Evolutionary conservation across 176 grass and related monocot species (phyloP).

Genomic region (Musa acuminata): DNA sequence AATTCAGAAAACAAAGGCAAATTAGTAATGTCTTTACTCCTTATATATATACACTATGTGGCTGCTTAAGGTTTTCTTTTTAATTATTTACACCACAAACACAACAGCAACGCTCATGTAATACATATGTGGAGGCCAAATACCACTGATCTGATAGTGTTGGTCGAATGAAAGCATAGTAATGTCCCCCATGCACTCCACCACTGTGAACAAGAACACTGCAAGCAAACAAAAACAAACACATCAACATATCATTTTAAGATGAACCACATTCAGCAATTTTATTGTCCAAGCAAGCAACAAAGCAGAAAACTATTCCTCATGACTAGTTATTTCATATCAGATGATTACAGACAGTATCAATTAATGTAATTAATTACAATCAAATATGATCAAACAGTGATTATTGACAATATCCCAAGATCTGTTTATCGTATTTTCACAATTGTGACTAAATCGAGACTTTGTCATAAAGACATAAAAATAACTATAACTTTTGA

Average conservation of each 20-base stretch:
- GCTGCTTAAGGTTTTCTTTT: neutral
- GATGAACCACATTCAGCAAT: neutral
- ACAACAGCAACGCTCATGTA: too few relatives aligned
- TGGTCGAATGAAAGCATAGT: constrained; percentile 19
- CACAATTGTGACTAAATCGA: too few relatives aligned
- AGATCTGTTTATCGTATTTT: too few relatives aligned
- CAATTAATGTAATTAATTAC: too few relatives aligned
- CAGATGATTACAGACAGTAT: neutral
- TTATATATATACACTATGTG: too few relatives aligned
- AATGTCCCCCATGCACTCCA: constrained; percentile 14
- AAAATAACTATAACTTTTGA: too few relatives aligned
- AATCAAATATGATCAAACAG: too few relatives aligned
- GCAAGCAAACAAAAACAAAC: neutral
- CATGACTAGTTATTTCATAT: neutral
- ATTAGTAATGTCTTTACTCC: too few relatives aligned
- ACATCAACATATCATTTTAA: neutral
- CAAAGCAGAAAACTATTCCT: neutral
- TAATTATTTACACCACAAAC: neutral
- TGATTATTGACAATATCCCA: too few relatives aligned
- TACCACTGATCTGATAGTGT: constrained; percentile 17
- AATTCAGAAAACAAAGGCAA: too few relatives aligned
- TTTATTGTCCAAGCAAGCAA: too few relatives aligned
- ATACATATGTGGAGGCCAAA: neutral
- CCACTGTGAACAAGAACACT: constrained; percentile 18
- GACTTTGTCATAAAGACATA: too few relatives aligned